Conservation (phyloP, 257 asterid genomes). For the Primulina tabacum region DNA sequence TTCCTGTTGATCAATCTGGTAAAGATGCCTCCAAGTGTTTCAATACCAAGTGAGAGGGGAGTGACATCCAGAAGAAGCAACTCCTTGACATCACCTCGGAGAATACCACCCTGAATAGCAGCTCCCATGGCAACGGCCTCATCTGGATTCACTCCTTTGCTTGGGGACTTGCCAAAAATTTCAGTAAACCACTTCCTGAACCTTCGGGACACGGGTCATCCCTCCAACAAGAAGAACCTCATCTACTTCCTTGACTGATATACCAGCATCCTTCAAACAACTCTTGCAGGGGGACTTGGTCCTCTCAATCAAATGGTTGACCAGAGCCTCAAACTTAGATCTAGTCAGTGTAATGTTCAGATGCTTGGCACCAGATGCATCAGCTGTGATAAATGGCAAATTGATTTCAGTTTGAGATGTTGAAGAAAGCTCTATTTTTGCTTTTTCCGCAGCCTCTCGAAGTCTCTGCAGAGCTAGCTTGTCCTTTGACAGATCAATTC, state of each 20-base stretch:
- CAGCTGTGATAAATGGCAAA: constrained; percentile 71
- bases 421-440: constrained; percentile 72
- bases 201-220: constrained; percentile 75
- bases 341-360: constrained; percentile 59
- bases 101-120: constrained; percentile 74
- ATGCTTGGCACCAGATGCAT: constrained; percentile 69
- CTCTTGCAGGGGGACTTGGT: constrained; percentile 66
- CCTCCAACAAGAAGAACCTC: constrained; percentile 84
- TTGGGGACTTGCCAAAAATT: constrained; percentile 67
- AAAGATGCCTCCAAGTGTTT: constrained; percentile 69
- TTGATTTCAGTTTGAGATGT: constrained; percentile 70
- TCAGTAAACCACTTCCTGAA: constrained; percentile 68
- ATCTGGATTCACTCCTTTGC: constrained; percentile 81
- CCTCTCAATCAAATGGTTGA: constrained; percentile 59
- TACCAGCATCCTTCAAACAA: constrained; percentile 73
- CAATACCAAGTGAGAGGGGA: constrained; percentile 74
- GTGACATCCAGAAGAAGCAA: constrained; percentile 73
- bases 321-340: constrained; percentile 70
- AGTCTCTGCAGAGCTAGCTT: constrained; percentile 74
- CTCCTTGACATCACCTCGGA: constrained; percentile 71
- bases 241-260: constrained; percentile 57
- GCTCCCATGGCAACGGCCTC: constrained; percentile 89
- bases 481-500: constrained; percentile 62
- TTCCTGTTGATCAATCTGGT: constrained; percentile 69
- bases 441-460: constrained; percentile 81